phyloP scores from a whole-genome alignment of 2,329 filamentous ascomycete species.

The Nigrospora osmanthi region DNA sequence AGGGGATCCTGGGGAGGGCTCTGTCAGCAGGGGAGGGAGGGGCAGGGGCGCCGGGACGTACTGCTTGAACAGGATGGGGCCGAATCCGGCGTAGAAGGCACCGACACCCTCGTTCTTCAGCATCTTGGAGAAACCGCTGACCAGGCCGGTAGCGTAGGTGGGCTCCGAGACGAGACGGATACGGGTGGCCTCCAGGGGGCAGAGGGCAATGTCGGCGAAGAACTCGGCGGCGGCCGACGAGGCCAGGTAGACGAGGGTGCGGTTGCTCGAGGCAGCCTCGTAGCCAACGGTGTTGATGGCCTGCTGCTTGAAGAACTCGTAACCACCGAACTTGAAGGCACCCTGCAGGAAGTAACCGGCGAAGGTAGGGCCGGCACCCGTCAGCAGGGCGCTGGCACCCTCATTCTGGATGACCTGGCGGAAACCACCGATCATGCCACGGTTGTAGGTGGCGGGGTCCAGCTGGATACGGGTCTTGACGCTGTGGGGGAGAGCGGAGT shows the following conservation, averaged over 20 bases:
- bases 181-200: conserved; percentile 70
- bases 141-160: conserved; percentile 59
- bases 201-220: conserved; percentile 59
- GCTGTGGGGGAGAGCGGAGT: conserved; percentile 30
- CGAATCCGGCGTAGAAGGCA: conserved; percentile 72
- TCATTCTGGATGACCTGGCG: conserved; percentile 62
- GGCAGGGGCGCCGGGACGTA: conserved; percentile 23
- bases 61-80: conserved; percentile 65
- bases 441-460: conserved; percentile 68
- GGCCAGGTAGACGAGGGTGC: conserved; percentile 60
- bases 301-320: conserved; percentile 79
- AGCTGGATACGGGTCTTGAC: conserved; percentile 78
- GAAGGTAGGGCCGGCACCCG: conserved; percentile 63
- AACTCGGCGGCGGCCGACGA: conserved; percentile 44
- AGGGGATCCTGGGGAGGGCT: conserved; percentile 50
- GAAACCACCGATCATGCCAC: conserved; percentile 66
- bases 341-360: conserved; percentile 75
- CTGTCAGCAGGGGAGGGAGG: no score
- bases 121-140: conserved; percentile 64
- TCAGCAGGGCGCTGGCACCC: conserved; percentile 65
- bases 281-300: conserved; percentile 61
- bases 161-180: conserved; percentile 71
- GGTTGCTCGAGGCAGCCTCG: conserved; percentile 57
- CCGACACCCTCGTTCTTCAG: conserved; percentile 59
- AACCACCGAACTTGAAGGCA: conserved; percentile 74